Evolutionary conservation across 2,329 filamentous ascomycete species (phyloP), one percentile per base, ranked within the genome.

Genomic region (Albifimbria verrucaria): DNA sequence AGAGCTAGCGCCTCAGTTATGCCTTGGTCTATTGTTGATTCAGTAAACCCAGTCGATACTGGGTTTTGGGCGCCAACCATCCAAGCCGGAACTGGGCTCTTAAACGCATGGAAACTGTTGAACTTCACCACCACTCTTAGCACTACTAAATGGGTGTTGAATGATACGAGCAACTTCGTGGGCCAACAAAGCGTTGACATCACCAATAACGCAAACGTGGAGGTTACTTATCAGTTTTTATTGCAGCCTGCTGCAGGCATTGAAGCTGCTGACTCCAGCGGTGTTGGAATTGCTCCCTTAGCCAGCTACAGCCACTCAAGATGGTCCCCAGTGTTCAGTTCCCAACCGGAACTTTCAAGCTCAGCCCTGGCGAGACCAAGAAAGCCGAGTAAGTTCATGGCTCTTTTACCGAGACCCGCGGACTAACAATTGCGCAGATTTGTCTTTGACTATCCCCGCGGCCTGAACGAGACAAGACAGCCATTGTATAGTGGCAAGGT

Each of bases 31-130:
- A 47, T 26, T 12, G 24, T 47, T 6, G 54, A 52, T 39, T 59
- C 63, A 7, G 50, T 54, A 1, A 54, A 55, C 2, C 36, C 20
- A 17, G n/a, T 44, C 4, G 59, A 63, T 32, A 59, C 58, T 32
- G 59, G 52, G 4, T 62, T 60, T 48, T 32, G 48, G 9, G 65
- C 65, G 1, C 72, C 73, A 3, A 67, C 73, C 7, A 67, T 59
- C 10, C 75, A 58, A 68, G 72, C 62, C 63, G 74, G 74, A 28
- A 70, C 55, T 44, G 74, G 74, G 7, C 63, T 76, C 43, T 66
- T 79, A n/a, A 69, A 79, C 52, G 76, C 75, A 3, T 71, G 68
- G 56, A 73, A 76, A 48, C 68, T 77, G 3, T 63, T 79, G 10
- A 67, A 72, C 24, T 71, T 74, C 42, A 69, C 65, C 2, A 73